Evolutionary conservation across 2,329 filamentous ascomycete genomes (phyloP), one percentile per base, ranked within the genome.

Genomic region (Parastagonospora nodorum): DNA sequence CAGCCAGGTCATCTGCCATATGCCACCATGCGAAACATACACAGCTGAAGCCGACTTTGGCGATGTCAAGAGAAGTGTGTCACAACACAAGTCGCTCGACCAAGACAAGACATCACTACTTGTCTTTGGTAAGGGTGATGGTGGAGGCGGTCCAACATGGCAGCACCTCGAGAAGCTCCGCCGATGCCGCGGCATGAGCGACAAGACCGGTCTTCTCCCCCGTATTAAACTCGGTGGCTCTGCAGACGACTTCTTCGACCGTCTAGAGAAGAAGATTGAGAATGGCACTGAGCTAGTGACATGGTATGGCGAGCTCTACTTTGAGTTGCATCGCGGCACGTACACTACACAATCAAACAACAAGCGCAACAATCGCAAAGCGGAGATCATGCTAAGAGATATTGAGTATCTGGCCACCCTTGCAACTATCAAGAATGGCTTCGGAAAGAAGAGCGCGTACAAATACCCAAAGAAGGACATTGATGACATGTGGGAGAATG

Each of bases 321-420:
- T 99, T 73, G 94, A 99, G 75, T 83, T 99, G 42, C 94, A 99
- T 72, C 89, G 94, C 53, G 94, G 94, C 45, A 97, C 93, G 10
- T 97, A 97, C 76, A 99, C 94, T 3, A 97, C 93, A 0, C 93
- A 97, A 73, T 89, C 92, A 52, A 96, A 97, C 77, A 99, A 96
- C 80, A 99, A 99, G 78, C 85, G 86, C 63, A 93, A 95, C 78
- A 99, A 97, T 72, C 85, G 94, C 47, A 88, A 87, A 69, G 83
- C 90, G 0, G 94, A 99, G 75, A 85, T 89, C 45, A 75, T 96
- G 76, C 81, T 99, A 45, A 88, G 92, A 40, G 90, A 96, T 57
- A 81, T 97, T 48, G 94, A 99, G 74, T 87, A 90, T 58, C 79
- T 97, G 31, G 90, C 92, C 7, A 96, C 94, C 0, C 77, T 96